Conservation (phyloP, 2,329 filamentous ascomycete genomes). For the Myotisia sp. region DNA sequence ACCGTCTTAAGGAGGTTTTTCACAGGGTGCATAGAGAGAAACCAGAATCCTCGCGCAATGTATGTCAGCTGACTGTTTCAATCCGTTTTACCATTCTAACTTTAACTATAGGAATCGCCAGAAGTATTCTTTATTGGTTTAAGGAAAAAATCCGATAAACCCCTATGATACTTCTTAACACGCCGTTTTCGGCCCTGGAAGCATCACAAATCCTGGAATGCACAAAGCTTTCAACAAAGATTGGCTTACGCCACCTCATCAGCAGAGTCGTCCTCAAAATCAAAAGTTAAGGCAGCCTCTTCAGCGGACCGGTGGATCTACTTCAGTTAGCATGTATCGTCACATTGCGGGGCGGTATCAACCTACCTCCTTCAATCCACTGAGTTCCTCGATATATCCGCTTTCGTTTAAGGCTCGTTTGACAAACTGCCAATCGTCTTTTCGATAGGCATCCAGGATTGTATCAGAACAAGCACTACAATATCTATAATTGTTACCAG, state of each 20-base stretch:
- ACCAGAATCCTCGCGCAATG: constrained; percentile 75
- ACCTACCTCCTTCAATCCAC: constrained; percentile 44
- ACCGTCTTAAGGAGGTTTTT: constrained; percentile 61
- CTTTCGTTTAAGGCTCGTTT: constrained; percentile 44
- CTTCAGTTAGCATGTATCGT: not conserved
- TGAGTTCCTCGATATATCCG: constrained; percentile 50
- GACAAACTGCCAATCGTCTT: constrained; percentile 47
- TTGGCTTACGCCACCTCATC: constrained; percentile 1
- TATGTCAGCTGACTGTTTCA: constrained; percentile 43
- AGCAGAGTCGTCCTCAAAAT: not conserved
- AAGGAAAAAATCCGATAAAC: constrained; percentile 40
- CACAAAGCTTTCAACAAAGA: not conserved
- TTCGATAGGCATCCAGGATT: constrained; percentile 39
- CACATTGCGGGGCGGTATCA: not conserved
- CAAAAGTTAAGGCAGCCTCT: not conserved
- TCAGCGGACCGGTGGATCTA: constrained; percentile 3
- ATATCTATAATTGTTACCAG: constrained; percentile 44
- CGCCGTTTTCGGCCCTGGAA: not conserved
- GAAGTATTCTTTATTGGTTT: constrained; percentile 79
- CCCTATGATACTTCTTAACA: not conserved
- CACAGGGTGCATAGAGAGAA: constrained; percentile 71
- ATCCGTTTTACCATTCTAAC: too few species aligned
- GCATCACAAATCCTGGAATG: not conserved
- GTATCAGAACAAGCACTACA: constrained; percentile 49
- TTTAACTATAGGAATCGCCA: constrained; percentile 54